Evolutionary conservation across 805 yeast species (phyloP).

Genomic region (Candida taoyuanica): DNA sequence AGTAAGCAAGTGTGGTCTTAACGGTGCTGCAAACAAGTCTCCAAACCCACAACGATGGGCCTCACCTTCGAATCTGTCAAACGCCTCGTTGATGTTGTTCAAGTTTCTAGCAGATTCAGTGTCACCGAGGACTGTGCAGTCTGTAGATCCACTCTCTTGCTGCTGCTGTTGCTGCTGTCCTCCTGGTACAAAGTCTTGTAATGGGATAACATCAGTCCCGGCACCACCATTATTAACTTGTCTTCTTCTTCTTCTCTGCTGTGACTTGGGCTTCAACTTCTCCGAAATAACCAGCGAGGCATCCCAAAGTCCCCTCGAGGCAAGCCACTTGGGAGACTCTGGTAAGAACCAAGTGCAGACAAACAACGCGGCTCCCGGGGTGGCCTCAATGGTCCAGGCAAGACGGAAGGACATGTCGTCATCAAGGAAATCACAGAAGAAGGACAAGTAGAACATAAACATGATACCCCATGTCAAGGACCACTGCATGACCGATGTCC

Average conservation of each 20-base stretch:
- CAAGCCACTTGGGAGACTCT: conserved; percentile 59
- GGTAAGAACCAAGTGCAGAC: conserved; percentile 39
- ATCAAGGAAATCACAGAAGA: conserved; percentile 39
- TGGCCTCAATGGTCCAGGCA: conserved; percentile 56
- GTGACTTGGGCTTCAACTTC: conserved; percentile 14
- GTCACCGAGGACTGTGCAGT: too few species aligned
- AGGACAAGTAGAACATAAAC: conserved; percentile 47
- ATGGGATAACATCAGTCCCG: not conserved
- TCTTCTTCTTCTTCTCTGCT: not conserved
- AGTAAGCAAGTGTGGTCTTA: conserved; percentile 32
- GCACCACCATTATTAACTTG: not conserved
- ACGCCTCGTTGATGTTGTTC: conserved; percentile 23
- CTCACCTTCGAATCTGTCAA: conserved; percentile 21
- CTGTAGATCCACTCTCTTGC: not conserved
- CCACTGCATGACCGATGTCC: conserved; percentile 52
- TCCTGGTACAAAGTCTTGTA: not conserved
- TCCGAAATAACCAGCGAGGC: conserved; percentile 32
- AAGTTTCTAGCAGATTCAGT: conserved; percentile 17
- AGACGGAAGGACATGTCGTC: conserved; percentile 53
- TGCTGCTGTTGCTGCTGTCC: not conserved
- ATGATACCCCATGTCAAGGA: conserved; percentile 55
- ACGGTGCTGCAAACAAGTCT: conserved; percentile 32
- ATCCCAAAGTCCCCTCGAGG: conserved; percentile 32
- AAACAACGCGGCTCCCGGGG: conserved; percentile 46
- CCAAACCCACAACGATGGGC: conserved; percentile 27